A percentile compares a stretch with the other conserved stretches of the same genome.
Conservation (phyloP, 805 yeast genomes). For the Citeromyces matritensis region DNA sequence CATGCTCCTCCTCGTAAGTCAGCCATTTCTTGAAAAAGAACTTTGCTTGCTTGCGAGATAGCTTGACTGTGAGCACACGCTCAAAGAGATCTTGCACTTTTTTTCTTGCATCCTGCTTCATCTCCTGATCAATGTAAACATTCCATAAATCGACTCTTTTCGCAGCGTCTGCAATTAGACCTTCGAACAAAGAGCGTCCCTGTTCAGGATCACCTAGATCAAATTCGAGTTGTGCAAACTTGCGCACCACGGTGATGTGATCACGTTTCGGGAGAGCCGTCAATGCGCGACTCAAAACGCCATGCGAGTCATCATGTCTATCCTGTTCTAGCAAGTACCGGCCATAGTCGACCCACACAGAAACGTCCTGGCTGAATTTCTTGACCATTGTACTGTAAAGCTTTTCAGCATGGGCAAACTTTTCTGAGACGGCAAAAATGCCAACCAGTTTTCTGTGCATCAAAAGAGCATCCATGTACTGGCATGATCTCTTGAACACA, state of each 20-base stretch:
- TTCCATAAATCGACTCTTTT: conserved; percentile 92
- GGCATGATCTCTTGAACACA: conserved; percentile 71
- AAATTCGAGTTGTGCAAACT: conserved; percentile 83
- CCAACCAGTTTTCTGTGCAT: conserved; percentile 72
- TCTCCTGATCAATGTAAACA: conserved; percentile 88
- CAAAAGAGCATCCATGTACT: conserved; percentile 76
- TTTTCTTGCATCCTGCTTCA: conserved; percentile 49
- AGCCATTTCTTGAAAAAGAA: conserved; percentile 93
- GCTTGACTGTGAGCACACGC: conserved; percentile 52
- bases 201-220: conserved; percentile 82
- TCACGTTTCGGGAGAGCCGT: conserved; percentile 55
- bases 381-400: conserved; percentile 56
- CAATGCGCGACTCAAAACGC: conserved; percentile 60
- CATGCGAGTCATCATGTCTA: conserved; percentile 46
- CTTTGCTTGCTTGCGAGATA: conserved; percentile 81
- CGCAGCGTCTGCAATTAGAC: conserved; percentile 77
- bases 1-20: conserved; percentile 53
- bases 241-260: conserved; percentile 69
- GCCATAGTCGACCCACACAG: conserved; percentile 77
- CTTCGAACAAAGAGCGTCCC: conserved; percentile 91
- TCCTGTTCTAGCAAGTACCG: conserved; percentile 53
- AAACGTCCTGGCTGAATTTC: conserved; percentile 58
- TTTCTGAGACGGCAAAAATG: conserved; percentile 63
- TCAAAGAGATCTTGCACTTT: conserved; percentile 73
- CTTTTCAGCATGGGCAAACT: conserved; percentile 52